A percentile compares a stretch with the other conserved stretches of the same genome.
These are phyloP conservation scores for Apiotrichum laibachii DNA, from an alignment of 1,284 basidiomycete genomes.

Conservation along the genomic window DNA sequence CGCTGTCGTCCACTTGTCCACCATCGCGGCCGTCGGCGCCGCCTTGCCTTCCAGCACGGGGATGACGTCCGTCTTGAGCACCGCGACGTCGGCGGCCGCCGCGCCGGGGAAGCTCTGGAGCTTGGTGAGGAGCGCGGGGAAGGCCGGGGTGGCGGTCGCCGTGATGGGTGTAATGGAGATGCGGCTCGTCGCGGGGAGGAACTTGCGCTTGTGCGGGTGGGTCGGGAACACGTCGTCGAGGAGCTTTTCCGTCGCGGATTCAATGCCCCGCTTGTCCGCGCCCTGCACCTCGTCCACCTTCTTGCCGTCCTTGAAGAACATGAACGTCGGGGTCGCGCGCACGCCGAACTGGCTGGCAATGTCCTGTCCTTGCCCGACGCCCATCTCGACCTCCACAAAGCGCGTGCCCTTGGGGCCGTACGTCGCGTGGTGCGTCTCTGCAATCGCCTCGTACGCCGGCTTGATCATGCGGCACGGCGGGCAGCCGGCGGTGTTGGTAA, in stretches of 20 bases:
- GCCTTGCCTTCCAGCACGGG: constrained; percentile 64
- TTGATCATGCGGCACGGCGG: constrained; percentile 64
- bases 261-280: constrained; percentile 51
- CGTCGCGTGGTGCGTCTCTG: constrained; percentile 27
- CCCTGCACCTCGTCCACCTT: constrained; percentile 77
- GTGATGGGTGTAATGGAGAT: constrained; percentile 73
- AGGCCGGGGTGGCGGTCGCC: constrained; percentile 66
- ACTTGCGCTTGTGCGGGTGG: constrained; percentile 68
- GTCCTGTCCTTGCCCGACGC: constrained; percentile 61
- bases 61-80: constrained; percentile 56
- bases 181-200: constrained; percentile 62
- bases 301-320: constrained; percentile 73
- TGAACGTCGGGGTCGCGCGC: constrained; percentile 77
- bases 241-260: constrained; percentile 36
- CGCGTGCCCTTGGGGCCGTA: constrained; percentile 47
- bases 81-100: constrained; percentile 52
- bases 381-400: constrained; percentile 77
- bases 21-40: constrained; percentile 29
- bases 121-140: constrained; percentile 65
- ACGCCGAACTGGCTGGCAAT: constrained; percentile 67
- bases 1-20: constrained; percentile 55
- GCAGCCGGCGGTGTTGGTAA: constrained; percentile 63
- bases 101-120: constrained; percentile 58
- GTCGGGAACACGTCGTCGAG: constrained; percentile 55
- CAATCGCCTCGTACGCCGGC: constrained; percentile 59